These are phyloP conservation scores for Polyporus tsugae DNA, from an alignment of 1,284 basidiomycete genomes.

Conservation along the genomic window DNA sequence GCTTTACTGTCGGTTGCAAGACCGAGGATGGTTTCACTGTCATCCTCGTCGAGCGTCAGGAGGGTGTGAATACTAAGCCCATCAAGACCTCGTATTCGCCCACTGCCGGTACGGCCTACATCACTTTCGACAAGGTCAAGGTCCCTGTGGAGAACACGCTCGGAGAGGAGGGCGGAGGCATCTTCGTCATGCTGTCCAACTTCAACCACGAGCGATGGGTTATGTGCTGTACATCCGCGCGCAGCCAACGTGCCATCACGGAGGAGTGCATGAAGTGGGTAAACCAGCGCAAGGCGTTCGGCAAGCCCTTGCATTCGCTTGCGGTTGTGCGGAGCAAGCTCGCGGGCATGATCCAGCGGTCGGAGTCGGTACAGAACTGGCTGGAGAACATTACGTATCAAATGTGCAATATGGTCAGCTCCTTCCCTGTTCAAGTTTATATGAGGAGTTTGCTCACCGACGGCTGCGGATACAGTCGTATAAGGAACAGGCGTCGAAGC, in stretches of 20 bases:
- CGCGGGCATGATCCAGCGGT: constrained; percentile 85
- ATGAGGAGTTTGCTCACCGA: not conserved
- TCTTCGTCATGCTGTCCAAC: constrained; percentile 80
- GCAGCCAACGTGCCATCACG: constrained; percentile 59
- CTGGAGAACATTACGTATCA: constrained; percentile 91
- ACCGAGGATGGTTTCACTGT: constrained; percentile 84
- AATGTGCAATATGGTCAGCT: constrained; percentile 85
- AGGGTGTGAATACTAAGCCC: constrained; percentile 83
- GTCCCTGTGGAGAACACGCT: constrained; percentile 90
- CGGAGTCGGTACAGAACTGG: constrained; percentile 87
- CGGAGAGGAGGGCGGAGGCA: constrained; percentile 83
- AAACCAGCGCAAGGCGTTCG: constrained; percentile 83
- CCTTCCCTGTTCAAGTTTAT: not conserved
- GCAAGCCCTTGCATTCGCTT: constrained; percentile 84
- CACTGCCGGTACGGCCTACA: constrained; percentile 84
- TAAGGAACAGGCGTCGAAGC: constrained; percentile 41
- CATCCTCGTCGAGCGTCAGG: constrained; percentile 79
- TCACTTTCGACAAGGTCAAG: constrained; percentile 89
- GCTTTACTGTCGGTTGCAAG: constrained; percentile 72
- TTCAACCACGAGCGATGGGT: constrained; percentile 78
- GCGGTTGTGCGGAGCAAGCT: constrained; percentile 88
- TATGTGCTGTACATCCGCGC: constrained; percentile 69
- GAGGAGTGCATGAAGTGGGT: constrained; percentile 84
- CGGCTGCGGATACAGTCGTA: constrained; percentile 35
- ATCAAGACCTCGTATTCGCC: constrained; percentile 88